phyloP scores from a whole-genome alignment of 768 basidiomycete genomes.

The Xerocomellus amylosporus region DNA sequence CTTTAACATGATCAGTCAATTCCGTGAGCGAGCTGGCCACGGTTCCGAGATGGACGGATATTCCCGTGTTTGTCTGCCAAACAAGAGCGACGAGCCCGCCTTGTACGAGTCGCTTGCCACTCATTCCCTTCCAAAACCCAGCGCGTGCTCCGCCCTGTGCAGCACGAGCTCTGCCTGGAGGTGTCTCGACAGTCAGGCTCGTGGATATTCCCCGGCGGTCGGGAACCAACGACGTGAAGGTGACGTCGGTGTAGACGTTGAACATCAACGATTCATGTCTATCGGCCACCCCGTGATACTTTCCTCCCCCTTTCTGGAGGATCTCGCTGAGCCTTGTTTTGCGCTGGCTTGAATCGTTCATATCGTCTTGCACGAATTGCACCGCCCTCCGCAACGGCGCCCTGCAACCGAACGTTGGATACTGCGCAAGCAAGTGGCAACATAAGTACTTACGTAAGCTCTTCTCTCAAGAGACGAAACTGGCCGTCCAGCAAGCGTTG shows the following conservation, averaged over 20 bases:
- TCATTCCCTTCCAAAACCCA: constrained; percentile 60
- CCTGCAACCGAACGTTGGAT: constrained; percentile 28
- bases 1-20: constrained; percentile 43
- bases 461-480: constrained; percentile 72
- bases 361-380: constrained; percentile 47
- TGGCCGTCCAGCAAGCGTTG: constrained; percentile 68
- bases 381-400: constrained; percentile 53
- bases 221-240: constrained; percentile 45
- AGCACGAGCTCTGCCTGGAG: constrained; percentile 54
- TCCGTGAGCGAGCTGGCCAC: constrained; percentile 44
- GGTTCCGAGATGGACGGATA: constrained; percentile 54
- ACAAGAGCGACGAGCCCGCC: constrained; percentile 66
- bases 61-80: constrained; percentile 35
- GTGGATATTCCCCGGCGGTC: constrained; percentile 53
- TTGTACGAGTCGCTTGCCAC: constrained; percentile 55
- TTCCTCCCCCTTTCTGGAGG: constrained; percentile 54
- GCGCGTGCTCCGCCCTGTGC: constrained; percentile 37
- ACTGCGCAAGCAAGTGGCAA: not conserved
- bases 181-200: constrained; percentile 46
- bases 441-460: constrained; percentile 50
- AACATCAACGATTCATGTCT: constrained; percentile 53
- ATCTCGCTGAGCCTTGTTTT: constrained; percentile 45
- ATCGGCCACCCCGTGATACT: constrained; percentile 45
- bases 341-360: constrained; percentile 21
- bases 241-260: constrained; percentile 57